Percentiles rank a stretch among this genome's conserved stretches.
These are phyloP conservation scores for Coniella vitis DNA, from an alignment of 2,329 filamentous ascomycete genomes.

Conservation along the genomic window DNA sequence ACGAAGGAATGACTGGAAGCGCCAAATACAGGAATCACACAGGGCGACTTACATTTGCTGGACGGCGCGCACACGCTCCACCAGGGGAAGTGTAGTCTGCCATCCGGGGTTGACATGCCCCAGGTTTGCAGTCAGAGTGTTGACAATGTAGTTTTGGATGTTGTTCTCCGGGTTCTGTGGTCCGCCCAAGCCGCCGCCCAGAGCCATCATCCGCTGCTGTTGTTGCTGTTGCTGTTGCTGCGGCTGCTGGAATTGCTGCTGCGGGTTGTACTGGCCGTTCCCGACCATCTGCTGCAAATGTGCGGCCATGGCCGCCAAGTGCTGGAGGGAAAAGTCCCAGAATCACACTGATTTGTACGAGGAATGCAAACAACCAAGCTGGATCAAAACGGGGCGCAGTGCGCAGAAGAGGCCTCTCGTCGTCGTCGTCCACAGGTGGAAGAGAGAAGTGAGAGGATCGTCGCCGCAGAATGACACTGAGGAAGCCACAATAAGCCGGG, in stretches of 20 bases:
- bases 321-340: conserved; percentile 7
- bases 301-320: conserved; percentile 49
- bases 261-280: conserved; percentile 39
- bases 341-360: conserved; percentile 3
- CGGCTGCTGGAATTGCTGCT: conserved; percentile 50
- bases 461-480: conserved; percentile 4
- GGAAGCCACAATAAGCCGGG: neutral
- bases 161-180: conserved; percentile 25
- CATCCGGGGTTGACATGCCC: conserved; percentile 21
- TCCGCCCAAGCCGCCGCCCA: conserved; percentile 2
- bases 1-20: neutral
- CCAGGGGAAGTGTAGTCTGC: conserved; percentile 26
- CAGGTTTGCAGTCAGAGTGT: conserved; percentile 22
- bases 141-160: conserved; percentile 32
- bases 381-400: conserved; percentile 7
- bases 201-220: conserved; percentile 25
- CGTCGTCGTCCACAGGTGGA: too few relatives aligned
- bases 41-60: conserved; percentile 29
- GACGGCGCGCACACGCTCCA: conserved; percentile 27
- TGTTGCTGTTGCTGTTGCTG: conserved; percentile 39
- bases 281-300: conserved; percentile 52
- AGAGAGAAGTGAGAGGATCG: conserved; percentile 10
- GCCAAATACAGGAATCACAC: neutral
- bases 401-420: conserved; percentile 5
- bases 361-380: conserved; percentile 2